Percentiles rank a stretch among this genome's conserved stretches.
These are phyloP conservation scores for Capronia americana DNA, from an alignment of 2,329 filamentous ascomycete genomes.

Conservation along the genomic window DNA sequence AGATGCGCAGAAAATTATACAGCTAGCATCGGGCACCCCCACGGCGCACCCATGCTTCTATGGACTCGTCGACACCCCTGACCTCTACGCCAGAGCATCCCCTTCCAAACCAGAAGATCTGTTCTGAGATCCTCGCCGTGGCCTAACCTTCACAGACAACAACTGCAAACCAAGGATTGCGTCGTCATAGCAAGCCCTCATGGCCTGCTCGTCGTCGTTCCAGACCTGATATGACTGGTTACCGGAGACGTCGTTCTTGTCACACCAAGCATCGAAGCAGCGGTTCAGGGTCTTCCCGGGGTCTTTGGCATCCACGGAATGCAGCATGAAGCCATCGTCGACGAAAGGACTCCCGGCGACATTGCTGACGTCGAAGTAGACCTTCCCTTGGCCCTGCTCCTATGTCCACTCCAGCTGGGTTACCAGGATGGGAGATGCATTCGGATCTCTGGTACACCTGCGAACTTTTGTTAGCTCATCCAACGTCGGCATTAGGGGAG, in stretches of 20 bases:
- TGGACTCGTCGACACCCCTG: neutral
- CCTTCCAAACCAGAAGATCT: neutral
- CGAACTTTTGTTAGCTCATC: neutral
- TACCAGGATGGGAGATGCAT: constrained; percentile 15
- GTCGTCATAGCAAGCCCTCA: constrained; percentile 29
- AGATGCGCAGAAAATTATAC: neutral
- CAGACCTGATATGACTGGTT: constrained; percentile 25
- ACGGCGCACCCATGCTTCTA: constrained; percentile 1
- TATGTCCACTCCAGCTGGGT: constrained; percentile 49
- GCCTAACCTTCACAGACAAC: constrained; percentile 18
- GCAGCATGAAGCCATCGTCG: constrained; percentile 32
- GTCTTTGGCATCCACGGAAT: constrained; percentile 14
- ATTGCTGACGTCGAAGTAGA: constrained; percentile 52
- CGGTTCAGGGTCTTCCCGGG: neutral
- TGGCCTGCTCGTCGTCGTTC: constrained; percentile 32
- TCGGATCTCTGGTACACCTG: constrained; percentile 24
- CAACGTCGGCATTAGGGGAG: neutral
- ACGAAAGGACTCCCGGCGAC: constrained; percentile 51
- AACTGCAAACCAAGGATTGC: constrained; percentile 21
- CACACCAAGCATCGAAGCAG: constrained; percentile 23
- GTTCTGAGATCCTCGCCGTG: neutral
- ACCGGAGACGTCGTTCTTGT: constrained; percentile 19
- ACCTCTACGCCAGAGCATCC: neutral
- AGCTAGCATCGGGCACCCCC: neutral
- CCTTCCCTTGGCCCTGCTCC: constrained; percentile 40